Evolutionary conservation across 768 basidiomycete genomes (phyloP).

Genomic region (Cystobasidium ongulense): DNA sequence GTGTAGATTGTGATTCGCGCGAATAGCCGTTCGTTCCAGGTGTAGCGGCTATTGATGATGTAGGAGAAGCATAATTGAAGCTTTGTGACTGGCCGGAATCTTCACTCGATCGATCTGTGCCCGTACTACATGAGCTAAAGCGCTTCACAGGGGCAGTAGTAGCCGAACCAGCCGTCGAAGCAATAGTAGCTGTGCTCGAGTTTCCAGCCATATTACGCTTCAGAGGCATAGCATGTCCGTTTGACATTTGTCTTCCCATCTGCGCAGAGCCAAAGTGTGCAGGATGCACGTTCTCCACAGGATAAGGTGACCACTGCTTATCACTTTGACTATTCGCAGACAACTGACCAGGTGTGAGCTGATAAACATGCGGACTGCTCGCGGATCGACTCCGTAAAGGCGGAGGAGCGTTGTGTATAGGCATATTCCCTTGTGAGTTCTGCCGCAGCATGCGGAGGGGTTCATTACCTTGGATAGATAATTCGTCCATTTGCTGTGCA

Average conservation of each 20-base stretch:
- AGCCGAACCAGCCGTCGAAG: constrained; percentile 32
- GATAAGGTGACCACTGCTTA: constrained; percentile 14
- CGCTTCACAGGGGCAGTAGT: constrained; percentile 34
- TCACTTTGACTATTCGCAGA: constrained; percentile 19
- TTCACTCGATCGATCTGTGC: constrained; percentile 38
- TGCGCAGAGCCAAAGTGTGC: background rate
- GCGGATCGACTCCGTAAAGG: constrained; percentile 46
- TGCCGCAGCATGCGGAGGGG: constrained; percentile 34
- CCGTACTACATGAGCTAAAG: constrained; percentile 36
- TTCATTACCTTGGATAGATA: constrained; percentile 27
- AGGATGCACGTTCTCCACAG: constrained; percentile 18
- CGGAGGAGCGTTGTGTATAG: constrained; percentile 34
- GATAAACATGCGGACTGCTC: constrained; percentile 48
- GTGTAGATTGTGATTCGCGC: background rate
- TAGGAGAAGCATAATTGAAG: constrained; percentile 31
- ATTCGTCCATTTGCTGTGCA: constrained; percentile 28
- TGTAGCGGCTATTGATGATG: constrained; percentile 18
- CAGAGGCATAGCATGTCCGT: background rate
- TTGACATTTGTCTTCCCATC: constrained; percentile 2
- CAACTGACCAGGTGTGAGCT: constrained; percentile 33
- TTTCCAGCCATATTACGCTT: background rate
- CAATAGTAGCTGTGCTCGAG: constrained; percentile 36
- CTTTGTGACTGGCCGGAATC: constrained; percentile 37
- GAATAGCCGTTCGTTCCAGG: background rate
- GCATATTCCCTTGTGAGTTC: constrained; percentile 33